Base-by-base conservation (phyloP, 1,139 yeast species). In the Geotrichum fermentans region DNA sequence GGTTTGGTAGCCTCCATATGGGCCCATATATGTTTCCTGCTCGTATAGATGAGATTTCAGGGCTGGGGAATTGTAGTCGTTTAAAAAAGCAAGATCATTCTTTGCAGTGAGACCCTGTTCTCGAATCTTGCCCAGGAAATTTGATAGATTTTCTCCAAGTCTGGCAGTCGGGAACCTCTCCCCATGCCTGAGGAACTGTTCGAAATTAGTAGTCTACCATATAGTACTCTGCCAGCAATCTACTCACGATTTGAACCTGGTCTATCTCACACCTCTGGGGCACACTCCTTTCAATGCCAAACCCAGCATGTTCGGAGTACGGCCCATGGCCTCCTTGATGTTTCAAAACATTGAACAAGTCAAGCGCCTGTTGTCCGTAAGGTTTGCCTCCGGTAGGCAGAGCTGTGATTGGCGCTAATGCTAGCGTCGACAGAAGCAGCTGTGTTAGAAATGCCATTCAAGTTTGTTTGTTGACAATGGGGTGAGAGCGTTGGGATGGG, bases 101-200 rank as follows among this genome's bases (percentile, higher is more conserved):
- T 56, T 56, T 2, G 54, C 55, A 13, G 58, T 52, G 22, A 55
- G 52, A 3, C 14, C 10, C 3, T 60, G 34, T 11, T 45, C 20
- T 22, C 43, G 34, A 17, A 51, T 21, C 17, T 33, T 37, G n/a
- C 14, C n/a, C 10, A 51, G 21, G 17, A 51, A 34, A 4, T 22
- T 21, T 8, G 40, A 34, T 6, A 51, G 26, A 2, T 26, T 24
- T 4, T 21, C 20, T 1, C 52, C 54, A 16, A 40, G 29, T 14
- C n/a, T 26, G 16, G 8, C 32, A 2, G 52, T 42, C 11, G 87
- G 88, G 61, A 72, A 83, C 58, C 92, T 70, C 61, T 82, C 89
- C 13, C 90, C 92, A 58, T 84, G 90, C 61, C 92, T 75, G 51
- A 76, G 73, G 45, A 79, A 66, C 22, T 30, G 20, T 30, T 6